phyloP scores from a whole-genome alignment of 306 rosid species.

The Vigna trinervia region DNA sequence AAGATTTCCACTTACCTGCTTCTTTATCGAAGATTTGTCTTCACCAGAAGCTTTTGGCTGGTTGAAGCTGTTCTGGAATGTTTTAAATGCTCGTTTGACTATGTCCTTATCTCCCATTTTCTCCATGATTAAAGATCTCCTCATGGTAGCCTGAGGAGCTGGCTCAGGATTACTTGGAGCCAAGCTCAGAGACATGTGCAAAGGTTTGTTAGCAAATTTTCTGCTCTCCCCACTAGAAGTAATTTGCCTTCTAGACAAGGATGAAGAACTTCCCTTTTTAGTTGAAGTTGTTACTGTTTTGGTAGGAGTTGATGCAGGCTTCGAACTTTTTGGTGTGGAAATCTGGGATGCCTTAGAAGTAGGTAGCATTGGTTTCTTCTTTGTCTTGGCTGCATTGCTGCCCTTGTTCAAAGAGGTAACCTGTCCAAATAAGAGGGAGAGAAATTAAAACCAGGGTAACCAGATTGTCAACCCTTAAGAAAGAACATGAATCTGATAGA shows the following conservation, averaged over 20 bases:
- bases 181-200: conserved; percentile 74
- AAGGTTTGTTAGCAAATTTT: conserved; percentile 63
- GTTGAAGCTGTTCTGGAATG: conserved; percentile 78
- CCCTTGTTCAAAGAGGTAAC: conserved; percentile 58
- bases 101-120: conserved; percentile 95
- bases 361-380: conserved; percentile 64
- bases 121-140: conserved; percentile 85
- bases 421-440: conserved; percentile 52
- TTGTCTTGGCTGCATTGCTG: conserved; percentile 53
- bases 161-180: conserved; percentile 60
- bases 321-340: conserved; percentile 66
- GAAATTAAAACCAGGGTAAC: conserved; percentile 31
- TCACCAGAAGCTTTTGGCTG: conserved; percentile 59
- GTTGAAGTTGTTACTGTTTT: conserved; percentile 51
- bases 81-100: conserved; percentile 88
- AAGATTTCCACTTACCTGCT: conserved; percentile 59
- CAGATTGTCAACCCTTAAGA: conserved; percentile 28
- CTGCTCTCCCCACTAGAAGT: conserved; percentile 53
- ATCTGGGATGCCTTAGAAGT: conserved; percentile 58
- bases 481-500: conserved; percentile 35
- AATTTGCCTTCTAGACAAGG: conserved; percentile 58
- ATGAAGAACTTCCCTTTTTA: conserved; percentile 54
- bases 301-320: conserved; percentile 50
- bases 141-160: conserved; percentile 53
- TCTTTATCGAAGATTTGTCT: conserved; percentile 54